Percentiles rank a stretch among this genome's conserved stretches.
These are phyloP conservation scores for Bassia scoparia DNA, from an alignment of 148 eudicot species.

Conservation along the genomic window DNA sequence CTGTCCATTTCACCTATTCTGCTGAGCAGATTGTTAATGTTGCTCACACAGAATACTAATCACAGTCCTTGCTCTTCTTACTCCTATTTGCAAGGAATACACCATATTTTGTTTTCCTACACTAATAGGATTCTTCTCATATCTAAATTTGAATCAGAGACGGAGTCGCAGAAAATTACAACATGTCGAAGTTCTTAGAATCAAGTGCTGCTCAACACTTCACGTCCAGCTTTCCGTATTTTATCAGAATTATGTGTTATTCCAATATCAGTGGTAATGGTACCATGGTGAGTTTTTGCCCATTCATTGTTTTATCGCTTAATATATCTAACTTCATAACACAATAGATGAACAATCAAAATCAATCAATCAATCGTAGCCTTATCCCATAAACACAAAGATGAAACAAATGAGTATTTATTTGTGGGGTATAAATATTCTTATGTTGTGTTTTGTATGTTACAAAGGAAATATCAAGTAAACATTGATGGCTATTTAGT, in stretches of 20 bases:
- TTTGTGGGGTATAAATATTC: no score
- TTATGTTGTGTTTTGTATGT: no score
- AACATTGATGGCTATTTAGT: no score
- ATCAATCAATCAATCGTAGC: no score
- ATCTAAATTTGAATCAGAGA: slow-evolving; percentile 36
- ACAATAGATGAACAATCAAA: no score
- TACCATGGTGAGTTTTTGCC: slow-evolving; percentile 63
- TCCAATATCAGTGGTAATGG: slow-evolving; percentile 65
- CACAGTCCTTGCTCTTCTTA: background rate
- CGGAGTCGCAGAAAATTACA: slow-evolving; percentile 24
- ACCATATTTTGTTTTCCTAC: background rate
- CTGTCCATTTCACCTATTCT: background rate
- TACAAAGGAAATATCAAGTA: no score
- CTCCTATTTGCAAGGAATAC: background rate
- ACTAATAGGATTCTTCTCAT: background rate
- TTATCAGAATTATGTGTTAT: slow-evolving; percentile 73
- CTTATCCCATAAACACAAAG: no score
- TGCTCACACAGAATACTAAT: background rate
- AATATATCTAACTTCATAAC: background rate
- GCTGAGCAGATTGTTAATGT: background rate
- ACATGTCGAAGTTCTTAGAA: slow-evolving; percentile 68
- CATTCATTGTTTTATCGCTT: background rate
- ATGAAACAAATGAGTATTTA: no score
- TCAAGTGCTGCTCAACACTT: slow-evolving; percentile 65
- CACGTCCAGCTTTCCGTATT: slow-evolving; percentile 67